A percentile compares a stretch with the other conserved stretches of the same genome.
phyloP scores from a whole-genome alignment of 495 filamentous ascomycete genomes.

The Neurospora africana region DNA sequence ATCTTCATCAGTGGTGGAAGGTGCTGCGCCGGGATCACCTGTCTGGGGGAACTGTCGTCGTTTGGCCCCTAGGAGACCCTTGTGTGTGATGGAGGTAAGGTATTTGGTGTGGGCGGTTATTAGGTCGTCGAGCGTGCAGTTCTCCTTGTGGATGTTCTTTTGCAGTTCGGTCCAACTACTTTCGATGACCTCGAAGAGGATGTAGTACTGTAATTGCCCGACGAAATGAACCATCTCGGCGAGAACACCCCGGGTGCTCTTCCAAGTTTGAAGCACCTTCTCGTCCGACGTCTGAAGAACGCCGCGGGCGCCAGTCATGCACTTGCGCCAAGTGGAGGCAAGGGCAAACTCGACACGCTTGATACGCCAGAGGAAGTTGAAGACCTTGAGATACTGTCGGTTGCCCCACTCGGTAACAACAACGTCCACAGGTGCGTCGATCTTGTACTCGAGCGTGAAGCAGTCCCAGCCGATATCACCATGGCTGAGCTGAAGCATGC shows the following conservation, averaged over 20 bases:
- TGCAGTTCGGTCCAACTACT: constrained; percentile 84
- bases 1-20: constrained; percentile 37
- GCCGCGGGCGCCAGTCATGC: constrained; percentile 88
- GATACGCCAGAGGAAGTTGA: constrained; percentile 98
- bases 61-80: constrained; percentile 77
- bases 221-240: constrained; percentile 99
- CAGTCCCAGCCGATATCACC: constrained; percentile 99
- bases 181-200: constrained; percentile 97
- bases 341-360: constrained; percentile 96
- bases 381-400: constrained; percentile 94
- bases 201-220: constrained; percentile 95
- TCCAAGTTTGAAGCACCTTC: constrained; percentile 76
- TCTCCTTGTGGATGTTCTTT: constrained; percentile 64
- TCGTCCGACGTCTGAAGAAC: constrained; percentile 77
- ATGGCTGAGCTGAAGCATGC: constrained; percentile 89
- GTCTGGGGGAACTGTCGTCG: constrained; percentile 28
- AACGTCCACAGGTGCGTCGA: constrained; percentile 93
- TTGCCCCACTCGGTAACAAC: constrained; percentile 92
- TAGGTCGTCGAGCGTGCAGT: constrained; percentile 86
- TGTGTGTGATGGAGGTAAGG: constrained; percentile 88
- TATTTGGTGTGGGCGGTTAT: constrained; percentile 87
- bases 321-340: constrained; percentile 82
- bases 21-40: constrained; percentile 11
- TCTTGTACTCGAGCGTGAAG: constrained; percentile 98
- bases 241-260: constrained; percentile 70